Evolutionary conservation across 352 stramenopile genomes (phyloP).

Genomic region (Pythium brachiatum): DNA sequence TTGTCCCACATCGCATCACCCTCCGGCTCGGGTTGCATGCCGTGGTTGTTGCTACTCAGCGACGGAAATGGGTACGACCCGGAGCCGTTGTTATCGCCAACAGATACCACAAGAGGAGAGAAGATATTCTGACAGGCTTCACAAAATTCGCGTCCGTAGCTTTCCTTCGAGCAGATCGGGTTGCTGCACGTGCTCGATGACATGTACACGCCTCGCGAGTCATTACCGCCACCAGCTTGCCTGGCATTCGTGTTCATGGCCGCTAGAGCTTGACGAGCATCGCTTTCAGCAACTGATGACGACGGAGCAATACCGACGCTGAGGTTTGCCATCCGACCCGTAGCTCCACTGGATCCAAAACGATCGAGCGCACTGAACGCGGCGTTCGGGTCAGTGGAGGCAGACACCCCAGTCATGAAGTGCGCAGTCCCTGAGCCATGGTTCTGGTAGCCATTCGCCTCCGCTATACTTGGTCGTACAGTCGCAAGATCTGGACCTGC

Average conservation of each 20-base stretch:
- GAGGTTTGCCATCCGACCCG: slow-evolving; percentile 23
- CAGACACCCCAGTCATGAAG: slow-evolving; percentile 2
- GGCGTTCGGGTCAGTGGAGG: neutral
- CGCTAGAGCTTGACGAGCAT: slow-evolving; percentile 20
- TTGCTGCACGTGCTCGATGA: slow-evolving; percentile 44
- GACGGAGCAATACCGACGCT: slow-evolving; percentile 5
- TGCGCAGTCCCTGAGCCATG: neutral
- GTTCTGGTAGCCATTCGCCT: neutral
- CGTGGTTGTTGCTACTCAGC: slow-evolving; percentile 8
- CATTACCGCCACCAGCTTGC: slow-evolving; percentile 5
- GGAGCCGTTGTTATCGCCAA: slow-evolving; percentile 24
- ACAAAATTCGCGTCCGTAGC: slow-evolving; percentile 56
- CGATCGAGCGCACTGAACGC: slow-evolving; percentile 9
- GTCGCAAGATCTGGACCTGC: neutral
- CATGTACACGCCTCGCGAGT: slow-evolving; percentile 8
- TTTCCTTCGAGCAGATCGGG: slow-evolving; percentile 52
- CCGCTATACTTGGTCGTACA: slow-evolving; percentile 8
- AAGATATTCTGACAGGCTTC: slow-evolving; percentile 62
- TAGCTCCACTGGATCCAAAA: slow-evolving; percentile 15
- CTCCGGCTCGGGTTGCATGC: slow-evolving; percentile 22
- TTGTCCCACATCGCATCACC: slow-evolving; percentile 25
- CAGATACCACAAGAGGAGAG: slow-evolving; percentile 45
- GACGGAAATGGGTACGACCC: slow-evolving; percentile 28
- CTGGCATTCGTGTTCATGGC: slow-evolving; percentile 13
- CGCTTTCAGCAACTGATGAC: slow-evolving; percentile 19